Evolutionary conservation across 805 yeast genomes (phyloP), one percentile per base, ranked within the genome.

Genomic region (Saccharomycopsis sp.): DNA sequence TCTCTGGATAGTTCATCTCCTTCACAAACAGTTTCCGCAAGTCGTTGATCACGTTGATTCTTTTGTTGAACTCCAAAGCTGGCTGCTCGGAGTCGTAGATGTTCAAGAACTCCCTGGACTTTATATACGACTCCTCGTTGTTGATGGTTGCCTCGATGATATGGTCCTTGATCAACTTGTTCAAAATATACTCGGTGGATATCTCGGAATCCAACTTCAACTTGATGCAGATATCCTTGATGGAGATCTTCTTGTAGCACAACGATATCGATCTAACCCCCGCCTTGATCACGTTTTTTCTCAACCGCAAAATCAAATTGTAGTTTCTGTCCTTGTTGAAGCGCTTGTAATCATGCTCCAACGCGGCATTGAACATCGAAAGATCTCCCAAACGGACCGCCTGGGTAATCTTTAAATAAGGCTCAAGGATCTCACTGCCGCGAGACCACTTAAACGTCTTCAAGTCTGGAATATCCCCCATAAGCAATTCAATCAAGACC

Each of bases 201-300:
- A 94, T 91, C 75, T 94, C 99, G 53, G 91, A 85, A 67, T 92
- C 99, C 62, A 94, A 79, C 65, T 88, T 91, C 68, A 94, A 80
- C 69, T 92, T 89, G 66, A 94, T 80, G 72, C 99, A 94, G 58
- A 94, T 91, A 68, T 94, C 99, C 71, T 87, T 88, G 66, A 94
- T 79, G 2, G 97, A 89, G 61, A 94, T 94, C 69, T 83, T 85
- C 60, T 94, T 87, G 75, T 94, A 94, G 4, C 97, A 85, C 66
- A 94, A 76, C 12, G 97, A 89, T 67, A 94, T 89, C 67, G 89
- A 87, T 71, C 98, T 82, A 61, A 94, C 90, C 68, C 99, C 99
- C 1, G 99, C 91, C 74, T 92, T 94, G 73, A 94, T 94, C 61
- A 94, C 99, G 70, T 92, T 94, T 69, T 96, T 97, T 70, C 97